Evolutionary conservation across 257 asterid species (phyloP).

Genomic region (Hygrophila difformis): DNA sequence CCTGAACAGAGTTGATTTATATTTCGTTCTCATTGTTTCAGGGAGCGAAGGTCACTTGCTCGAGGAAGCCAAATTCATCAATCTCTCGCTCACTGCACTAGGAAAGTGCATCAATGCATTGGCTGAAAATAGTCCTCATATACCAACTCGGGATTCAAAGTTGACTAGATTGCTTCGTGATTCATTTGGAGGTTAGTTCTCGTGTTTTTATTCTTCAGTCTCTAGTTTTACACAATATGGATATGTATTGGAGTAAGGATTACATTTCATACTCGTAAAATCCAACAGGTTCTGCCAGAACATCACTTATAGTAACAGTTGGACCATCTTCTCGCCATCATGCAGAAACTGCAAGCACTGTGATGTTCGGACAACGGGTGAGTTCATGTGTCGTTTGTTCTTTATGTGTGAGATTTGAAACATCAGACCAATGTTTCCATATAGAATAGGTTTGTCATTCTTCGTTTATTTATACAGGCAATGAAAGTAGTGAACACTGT

Average conservation of each 20-base stretch:
- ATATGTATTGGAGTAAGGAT: too few species aligned
- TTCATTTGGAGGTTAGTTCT: conserved; percentile 76
- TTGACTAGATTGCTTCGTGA: conserved; percentile 86
- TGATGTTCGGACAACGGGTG: conserved; percentile 93
- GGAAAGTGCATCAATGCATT: conserved; percentile 91
- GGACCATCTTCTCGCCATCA: conserved; percentile 85
- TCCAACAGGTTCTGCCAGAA: conserved; percentile 93
- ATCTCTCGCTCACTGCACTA: conserved; percentile 74
- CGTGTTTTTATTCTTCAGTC: conserved; percentile 2
- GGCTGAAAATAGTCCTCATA: conserved; percentile 87
- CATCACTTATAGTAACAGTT: conserved; percentile 70
- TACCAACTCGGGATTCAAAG: conserved; percentile 89
- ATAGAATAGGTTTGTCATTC: conserved; percentile 16
- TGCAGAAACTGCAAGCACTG: conserved; percentile 85
- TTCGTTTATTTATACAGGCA: conserved; percentile 45
- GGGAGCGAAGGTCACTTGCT: conserved; percentile 85
- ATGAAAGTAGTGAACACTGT: conserved; percentile 76
- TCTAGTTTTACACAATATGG: conserved; percentile 6
- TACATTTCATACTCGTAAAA: too few species aligned
- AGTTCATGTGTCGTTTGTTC: too few species aligned
- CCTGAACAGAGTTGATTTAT: conserved; percentile 6
- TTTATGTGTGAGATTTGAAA: too few species aligned
- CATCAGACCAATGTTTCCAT: too few species aligned
- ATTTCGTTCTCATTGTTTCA: conserved; percentile 27
- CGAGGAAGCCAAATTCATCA: conserved; percentile 86